Percentiles rank a stretch among this genome's conserved stretches.
phyloP scores from a whole-genome alignment of 2,329 filamentous ascomycete species.

The Botryosphaeria agaves region DNA sequence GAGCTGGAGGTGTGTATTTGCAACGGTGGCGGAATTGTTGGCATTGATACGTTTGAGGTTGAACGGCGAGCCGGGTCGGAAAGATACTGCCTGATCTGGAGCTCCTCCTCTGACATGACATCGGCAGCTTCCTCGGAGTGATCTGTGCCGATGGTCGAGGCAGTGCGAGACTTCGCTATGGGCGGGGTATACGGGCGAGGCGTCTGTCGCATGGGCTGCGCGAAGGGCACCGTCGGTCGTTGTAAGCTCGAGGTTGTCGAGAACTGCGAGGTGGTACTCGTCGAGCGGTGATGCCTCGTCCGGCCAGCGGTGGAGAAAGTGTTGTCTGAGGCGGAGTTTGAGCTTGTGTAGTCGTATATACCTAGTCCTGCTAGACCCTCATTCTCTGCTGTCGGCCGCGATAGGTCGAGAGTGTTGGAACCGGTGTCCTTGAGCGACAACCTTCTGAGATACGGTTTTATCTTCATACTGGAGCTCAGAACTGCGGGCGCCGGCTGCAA shows the following conservation, averaged over 20 bases:
- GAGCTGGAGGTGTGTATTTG: slow-evolving; percentile 20
- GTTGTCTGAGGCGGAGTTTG: slow-evolving; percentile 24
- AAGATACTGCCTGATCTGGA: slow-evolving; percentile 9
- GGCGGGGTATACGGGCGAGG: slow-evolving; percentile 37
- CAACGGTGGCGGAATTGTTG: slow-evolving; percentile 16
- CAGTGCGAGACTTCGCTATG: slow-evolving; percentile 29
- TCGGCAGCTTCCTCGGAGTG: slow-evolving; percentile 24
- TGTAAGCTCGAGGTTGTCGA: slow-evolving; percentile 29
- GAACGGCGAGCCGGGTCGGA: slow-evolving; percentile 18
- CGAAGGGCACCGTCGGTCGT: slow-evolving; percentile 31
- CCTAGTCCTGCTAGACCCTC: slow-evolving; percentile 33
- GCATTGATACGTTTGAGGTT: slow-evolving; percentile 15
- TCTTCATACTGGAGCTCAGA: slow-evolving; percentile 15
- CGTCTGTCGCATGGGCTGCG: slow-evolving; percentile 38
- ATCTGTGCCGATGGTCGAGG: slow-evolving; percentile 28
- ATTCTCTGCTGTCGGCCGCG: slow-evolving; percentile 36
- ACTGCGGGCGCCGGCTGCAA: slow-evolving; percentile 7
- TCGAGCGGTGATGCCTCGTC: slow-evolving; percentile 32
- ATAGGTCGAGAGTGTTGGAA: slow-evolving; percentile 32
- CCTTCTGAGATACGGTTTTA: slow-evolving; percentile 39
- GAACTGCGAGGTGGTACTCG: slow-evolving; percentile 36
- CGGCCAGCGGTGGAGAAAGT: slow-evolving; percentile 22
- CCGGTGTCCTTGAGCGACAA: slow-evolving; percentile 29
- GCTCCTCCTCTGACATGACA: slow-evolving; percentile 28
- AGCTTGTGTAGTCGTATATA: slow-evolving; percentile 29